These are phyloP conservation scores for Metarhizium robertsii DNA, from an alignment of 2,329 filamentous ascomycete genomes.

Conservation along the genomic window DNA sequence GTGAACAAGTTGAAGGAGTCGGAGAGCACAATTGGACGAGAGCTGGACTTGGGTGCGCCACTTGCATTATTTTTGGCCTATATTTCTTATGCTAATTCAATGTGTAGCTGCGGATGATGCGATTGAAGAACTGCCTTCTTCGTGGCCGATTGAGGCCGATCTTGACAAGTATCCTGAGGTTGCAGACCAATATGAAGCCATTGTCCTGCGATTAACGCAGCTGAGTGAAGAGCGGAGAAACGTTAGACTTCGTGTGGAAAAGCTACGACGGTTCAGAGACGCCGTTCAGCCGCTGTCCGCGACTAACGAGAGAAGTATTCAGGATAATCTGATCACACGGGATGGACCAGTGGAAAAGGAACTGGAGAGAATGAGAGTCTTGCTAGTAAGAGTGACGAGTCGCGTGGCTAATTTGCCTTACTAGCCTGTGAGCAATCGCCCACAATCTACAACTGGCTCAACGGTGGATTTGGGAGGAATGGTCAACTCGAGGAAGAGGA, in stretches of 20 bases:
- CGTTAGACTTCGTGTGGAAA: conserved; percentile 31
- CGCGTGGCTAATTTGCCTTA: conserved; percentile 34
- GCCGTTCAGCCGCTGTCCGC: conserved; percentile 35
- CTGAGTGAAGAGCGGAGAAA: conserved; percentile 33
- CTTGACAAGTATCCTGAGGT: conserved; percentile 30
- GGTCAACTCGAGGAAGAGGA: conserved; percentile 23
- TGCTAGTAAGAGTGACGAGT: conserved; percentile 50
- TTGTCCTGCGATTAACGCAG: conserved; percentile 37
- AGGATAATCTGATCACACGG: conserved; percentile 57
- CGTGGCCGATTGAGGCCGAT: conserved; percentile 36
- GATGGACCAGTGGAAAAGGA: conserved; percentile 57
- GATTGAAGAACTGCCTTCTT: conserved; percentile 36
- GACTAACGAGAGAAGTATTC: conserved; percentile 31
- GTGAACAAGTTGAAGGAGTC: conserved; percentile 24
- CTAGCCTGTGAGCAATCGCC: conserved; percentile 1
- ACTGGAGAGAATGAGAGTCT: conserved; percentile 54
- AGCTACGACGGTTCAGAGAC: conserved; percentile 37
- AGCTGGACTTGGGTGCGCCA: conserved; percentile 35
- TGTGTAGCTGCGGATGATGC: conserved; percentile 29
- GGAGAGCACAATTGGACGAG: conserved; percentile 25
- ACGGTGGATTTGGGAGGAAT: conserved; percentile 23
- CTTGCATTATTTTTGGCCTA: not conserved
- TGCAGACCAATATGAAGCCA: conserved; percentile 40
- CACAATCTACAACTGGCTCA: conserved; percentile 7
- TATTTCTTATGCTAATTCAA: too few relatives aligned